phyloP scores from a whole-genome alignment of 345 rosid species.

The Lagerstroemia speciosa region DNA sequence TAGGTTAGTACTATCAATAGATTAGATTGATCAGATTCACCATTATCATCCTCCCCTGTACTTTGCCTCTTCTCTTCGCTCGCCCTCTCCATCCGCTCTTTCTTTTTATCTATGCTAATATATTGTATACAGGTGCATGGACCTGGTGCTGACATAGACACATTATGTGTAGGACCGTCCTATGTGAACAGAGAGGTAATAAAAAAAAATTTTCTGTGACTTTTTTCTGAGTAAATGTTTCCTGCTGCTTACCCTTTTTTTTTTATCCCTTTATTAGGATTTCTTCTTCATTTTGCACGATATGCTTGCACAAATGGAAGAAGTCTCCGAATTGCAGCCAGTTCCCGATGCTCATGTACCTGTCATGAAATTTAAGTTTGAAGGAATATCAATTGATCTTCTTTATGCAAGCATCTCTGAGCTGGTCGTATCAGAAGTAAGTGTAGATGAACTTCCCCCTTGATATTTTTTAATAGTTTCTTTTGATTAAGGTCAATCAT shows the following conservation, averaged over 20 bases:
- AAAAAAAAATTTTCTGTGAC: neutral
- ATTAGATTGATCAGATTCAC: neutral
- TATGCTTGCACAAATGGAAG: slow-evolving; percentile 64
- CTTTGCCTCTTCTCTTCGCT: too few relatives aligned
- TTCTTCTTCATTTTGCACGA: slow-evolving; percentile 73
- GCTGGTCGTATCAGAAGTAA: slow-evolving; percentile 76
- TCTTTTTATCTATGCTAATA: neutral
- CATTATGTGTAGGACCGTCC: slow-evolving; percentile 91
- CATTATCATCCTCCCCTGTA: neutral
- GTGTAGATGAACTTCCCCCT: slow-evolving; percentile 4
- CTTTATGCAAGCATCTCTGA: slow-evolving; percentile 86
- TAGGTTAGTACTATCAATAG: neutral
- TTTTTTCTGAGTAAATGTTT: neutral
- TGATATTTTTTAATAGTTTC: neutral
- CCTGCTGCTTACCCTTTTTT: neutral
- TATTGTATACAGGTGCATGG: slow-evolving; percentile 61
- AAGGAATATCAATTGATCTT: slow-evolving; percentile 85
- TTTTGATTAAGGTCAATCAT: neutral
- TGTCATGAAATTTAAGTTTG: slow-evolving; percentile 88
- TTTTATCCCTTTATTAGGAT: slow-evolving; percentile 43
- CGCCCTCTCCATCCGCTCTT: neutral
- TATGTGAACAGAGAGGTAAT: slow-evolving; percentile 77
- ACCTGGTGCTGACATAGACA: slow-evolving; percentile 87
- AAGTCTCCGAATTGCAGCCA: slow-evolving; percentile 86
- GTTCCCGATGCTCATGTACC: slow-evolving; percentile 98